A percentile compares a stretch with the other conserved stretches of the same genome.
Conservation (phyloP, 2,329 filamentous ascomycete genomes). For the Alternaria ethzedia region DNA sequence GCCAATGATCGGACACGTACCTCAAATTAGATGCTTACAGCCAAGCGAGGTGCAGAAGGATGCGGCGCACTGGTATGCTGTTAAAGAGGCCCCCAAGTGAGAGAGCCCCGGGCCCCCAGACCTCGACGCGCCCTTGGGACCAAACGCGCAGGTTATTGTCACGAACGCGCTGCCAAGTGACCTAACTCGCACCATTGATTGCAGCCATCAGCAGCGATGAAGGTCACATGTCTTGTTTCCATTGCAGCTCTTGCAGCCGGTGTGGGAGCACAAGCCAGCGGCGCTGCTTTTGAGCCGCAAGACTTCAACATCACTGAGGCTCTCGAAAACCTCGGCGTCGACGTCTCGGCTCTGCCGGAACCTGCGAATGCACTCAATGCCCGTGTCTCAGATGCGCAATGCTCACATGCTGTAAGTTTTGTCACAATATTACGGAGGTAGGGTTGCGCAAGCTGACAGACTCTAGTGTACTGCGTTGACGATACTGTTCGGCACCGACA, state of each 20-base stretch:
- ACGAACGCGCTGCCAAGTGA: not conserved
- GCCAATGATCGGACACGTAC: not conserved
- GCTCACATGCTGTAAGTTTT: not conserved
- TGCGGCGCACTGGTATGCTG: not conserved
- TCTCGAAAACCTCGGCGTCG: not conserved
- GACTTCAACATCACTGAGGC: slow-evolving; percentile 6
- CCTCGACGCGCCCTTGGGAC: not conserved
- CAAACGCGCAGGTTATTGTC: not conserved
- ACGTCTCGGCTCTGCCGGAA: not conserved
- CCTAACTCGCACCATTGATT: not conserved
- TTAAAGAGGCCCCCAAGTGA: not conserved
- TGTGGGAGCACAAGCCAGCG: not conserved
- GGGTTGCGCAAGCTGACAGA: not conserved
- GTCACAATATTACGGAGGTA: not conserved
- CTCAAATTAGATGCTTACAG: not conserved
- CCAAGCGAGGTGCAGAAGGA: not conserved
- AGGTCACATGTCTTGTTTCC: not conserved
- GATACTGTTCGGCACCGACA: slow-evolving; percentile 17
- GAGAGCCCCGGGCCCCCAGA: not conserved
- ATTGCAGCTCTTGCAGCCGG: not conserved
- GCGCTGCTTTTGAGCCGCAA: not conserved
- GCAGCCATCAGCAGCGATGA: not conserved
- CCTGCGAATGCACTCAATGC: not conserved
- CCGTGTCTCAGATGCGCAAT: not conserved
- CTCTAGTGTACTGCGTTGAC: slow-evolving; percentile 22